Percentiles rank a stretch among this genome's conserved stretches.
These are phyloP conservation scores for Raffaelea deltoideospora DNA, from an alignment of 2,329 filamentous ascomycete species.

Conservation along the genomic window DNA sequence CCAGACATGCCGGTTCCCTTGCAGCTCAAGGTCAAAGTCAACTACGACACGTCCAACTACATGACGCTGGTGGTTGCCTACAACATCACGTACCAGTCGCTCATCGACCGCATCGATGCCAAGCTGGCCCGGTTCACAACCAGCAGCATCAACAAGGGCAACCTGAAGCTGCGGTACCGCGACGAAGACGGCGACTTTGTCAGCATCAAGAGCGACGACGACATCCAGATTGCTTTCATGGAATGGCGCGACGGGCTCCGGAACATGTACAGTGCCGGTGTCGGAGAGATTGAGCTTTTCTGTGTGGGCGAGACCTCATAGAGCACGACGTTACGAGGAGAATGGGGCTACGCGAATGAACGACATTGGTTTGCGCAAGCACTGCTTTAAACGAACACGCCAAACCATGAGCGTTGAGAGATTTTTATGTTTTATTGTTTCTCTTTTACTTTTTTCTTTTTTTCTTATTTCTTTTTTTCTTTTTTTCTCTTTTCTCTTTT, in stretches of 20 bases:
- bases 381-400: no score
- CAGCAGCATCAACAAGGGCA: slow-evolving; percentile 67
- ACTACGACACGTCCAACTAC: slow-evolving; percentile 72
- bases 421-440: neutral
- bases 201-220: slow-evolving; percentile 87
- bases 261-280: slow-evolving; percentile 46
- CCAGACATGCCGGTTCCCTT: slow-evolving; percentile 40
- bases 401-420: no score
- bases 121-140: slow-evolving; percentile 80
- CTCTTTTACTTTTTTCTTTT: neutral
- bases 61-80: slow-evolving; percentile 92
- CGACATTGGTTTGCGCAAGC: no score
- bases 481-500: neutral
- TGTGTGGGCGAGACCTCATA: slow-evolving; percentile 44
- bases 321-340: no score
- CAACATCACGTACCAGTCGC: slow-evolving; percentile 84
- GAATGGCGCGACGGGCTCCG: slow-evolving; percentile 68
- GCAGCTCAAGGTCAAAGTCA: slow-evolving; percentile 91
- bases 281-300: slow-evolving; percentile 83
- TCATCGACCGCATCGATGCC: slow-evolving; percentile 90
- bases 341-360: no score
- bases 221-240: slow-evolving; percentile 88
- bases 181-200: slow-evolving; percentile 91
- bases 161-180: slow-evolving; percentile 74
- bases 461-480: neutral